phyloP scores from a whole-genome alignment of 441 rosid species.

The Populus tomentosa region DNA sequence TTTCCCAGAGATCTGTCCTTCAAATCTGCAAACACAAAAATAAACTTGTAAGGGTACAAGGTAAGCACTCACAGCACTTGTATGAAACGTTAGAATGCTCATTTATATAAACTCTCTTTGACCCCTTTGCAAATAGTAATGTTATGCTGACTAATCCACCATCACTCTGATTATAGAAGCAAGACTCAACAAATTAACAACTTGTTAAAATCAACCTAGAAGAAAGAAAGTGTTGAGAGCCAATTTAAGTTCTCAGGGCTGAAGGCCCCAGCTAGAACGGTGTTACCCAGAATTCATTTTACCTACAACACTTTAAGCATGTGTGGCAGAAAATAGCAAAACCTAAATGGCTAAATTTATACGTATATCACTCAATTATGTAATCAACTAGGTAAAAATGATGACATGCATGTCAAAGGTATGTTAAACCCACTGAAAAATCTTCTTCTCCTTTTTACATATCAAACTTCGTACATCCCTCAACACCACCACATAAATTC shows the following conservation, averaged over 20 bases:
- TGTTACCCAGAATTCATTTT: background rate
- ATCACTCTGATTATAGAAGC: background rate
- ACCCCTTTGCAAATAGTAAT: background rate
- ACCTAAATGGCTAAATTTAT: background rate
- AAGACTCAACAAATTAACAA: background rate
- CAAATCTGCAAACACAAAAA: conserved; percentile 54
- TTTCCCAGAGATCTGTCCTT: conserved; percentile 93
- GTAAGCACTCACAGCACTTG: background rate
- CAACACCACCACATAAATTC: background rate
- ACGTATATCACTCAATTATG: background rate
- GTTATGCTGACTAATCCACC: background rate
- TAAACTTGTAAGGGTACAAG: background rate
- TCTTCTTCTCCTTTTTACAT: background rate
- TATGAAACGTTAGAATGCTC: background rate
- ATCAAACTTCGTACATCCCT: background rate
- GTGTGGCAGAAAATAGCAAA: background rate
- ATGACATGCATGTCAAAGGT: background rate
- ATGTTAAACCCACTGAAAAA: background rate
- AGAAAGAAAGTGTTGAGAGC: background rate
- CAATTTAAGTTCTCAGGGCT: background rate
- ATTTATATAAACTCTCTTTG: background rate
- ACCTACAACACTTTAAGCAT: background rate
- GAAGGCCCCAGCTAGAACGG: background rate
- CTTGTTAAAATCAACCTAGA: background rate
- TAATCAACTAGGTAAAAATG: background rate